Percentiles rank a stretch among this genome's conserved stretches.
Conservation (phyloP, 2,329 filamentous ascomycete species). For the Salinomyces thailandicus region DNA sequence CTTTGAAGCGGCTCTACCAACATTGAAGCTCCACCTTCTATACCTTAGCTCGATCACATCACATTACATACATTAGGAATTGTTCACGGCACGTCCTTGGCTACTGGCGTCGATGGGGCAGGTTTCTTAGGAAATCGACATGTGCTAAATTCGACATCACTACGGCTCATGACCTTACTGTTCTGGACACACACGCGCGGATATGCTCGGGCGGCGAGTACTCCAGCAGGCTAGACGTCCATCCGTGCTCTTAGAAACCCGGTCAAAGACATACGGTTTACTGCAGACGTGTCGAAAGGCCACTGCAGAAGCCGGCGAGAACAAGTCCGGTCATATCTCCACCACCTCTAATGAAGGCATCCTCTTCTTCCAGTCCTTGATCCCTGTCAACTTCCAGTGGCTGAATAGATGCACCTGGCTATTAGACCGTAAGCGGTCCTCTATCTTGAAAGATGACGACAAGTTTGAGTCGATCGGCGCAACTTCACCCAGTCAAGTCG, state of each 20-base stretch:
- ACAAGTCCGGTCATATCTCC: constrained; percentile 73
- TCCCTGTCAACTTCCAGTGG: constrained; percentile 66
- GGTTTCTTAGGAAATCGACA: too few relatives aligned
- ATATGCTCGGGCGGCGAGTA: background rate
- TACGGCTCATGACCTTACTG: too few relatives aligned
- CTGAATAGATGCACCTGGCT: constrained; percentile 44
- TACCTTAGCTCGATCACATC: too few relatives aligned
- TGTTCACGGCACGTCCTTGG: too few relatives aligned
- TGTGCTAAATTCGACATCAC: too few relatives aligned
- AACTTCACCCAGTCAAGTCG: constrained; percentile 46
- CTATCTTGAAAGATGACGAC: constrained; percentile 6
- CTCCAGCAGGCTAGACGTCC: background rate
- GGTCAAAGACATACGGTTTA: background rate
- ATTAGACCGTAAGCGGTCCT: constrained; percentile 22
- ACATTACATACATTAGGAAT: too few relatives aligned
- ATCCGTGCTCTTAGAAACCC: background rate
- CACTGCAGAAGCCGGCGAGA: constrained; percentile 42
- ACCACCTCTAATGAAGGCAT: constrained; percentile 67
- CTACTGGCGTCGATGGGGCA: too few relatives aligned
- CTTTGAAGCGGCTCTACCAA: too few relatives aligned
- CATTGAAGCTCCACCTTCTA: too few relatives aligned
- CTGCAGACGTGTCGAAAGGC: background rate
- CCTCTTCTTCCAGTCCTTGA: constrained; percentile 85
- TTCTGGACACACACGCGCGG: too few relatives aligned
- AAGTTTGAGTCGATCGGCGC: constrained; percentile 27